Evolutionary conservation across 2,329 filamentous ascomycete genomes (phyloP), one percentile per base, ranked within the genome.

Genomic region (Sclerotinia spermophila): DNA sequence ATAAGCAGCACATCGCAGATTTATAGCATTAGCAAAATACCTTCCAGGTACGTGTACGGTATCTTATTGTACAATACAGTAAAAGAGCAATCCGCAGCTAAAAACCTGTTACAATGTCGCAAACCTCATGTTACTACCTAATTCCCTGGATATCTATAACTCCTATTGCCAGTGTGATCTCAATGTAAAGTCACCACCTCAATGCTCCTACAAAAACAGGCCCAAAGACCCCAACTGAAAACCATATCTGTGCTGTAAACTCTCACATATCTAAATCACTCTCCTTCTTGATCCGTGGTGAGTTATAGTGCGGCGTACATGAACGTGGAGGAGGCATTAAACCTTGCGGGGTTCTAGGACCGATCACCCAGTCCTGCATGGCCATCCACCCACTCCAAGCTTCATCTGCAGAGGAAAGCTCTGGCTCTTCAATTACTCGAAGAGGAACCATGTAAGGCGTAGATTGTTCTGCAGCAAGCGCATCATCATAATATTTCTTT

Each of bases 311-410:
- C 17, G 62, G 35, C 33, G 62, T 40, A 33, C 24, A 33, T 66
- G 48, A 66, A 30, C 35, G 35, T 42, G 62, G 5, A 38, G n/a
- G 45, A 2, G 45, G 45, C 27, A 40, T 53, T 27, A 66, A 24
- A 42, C 62, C 45, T 53, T 53, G 24, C 10, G 62, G 62, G n/a
- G 62, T 55, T 48, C 77, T 72, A 1, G 92, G 92, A 2, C 94
- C 94, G n/a, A 97, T 84, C 94, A 97, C 97, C 95, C 95, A 98
- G 80, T 97, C 95, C 81, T 97, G 93, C 93, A 97, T 96, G 19
- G 93, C 93, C 44, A 97, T 83, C 95, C 95, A 98, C 77, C 95
- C 90, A 79, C 93, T 96, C 96, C 96, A 99, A 72, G 86, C 89
- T 73, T 87, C 86, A 82, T 98, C 95, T 0, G 94, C 94, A 21